Evolutionary conservation across 75 land plant species (phyloP), one percentile per base, ranked within the genome.

Genomic region (Cupressus sempervirens): DNA sequence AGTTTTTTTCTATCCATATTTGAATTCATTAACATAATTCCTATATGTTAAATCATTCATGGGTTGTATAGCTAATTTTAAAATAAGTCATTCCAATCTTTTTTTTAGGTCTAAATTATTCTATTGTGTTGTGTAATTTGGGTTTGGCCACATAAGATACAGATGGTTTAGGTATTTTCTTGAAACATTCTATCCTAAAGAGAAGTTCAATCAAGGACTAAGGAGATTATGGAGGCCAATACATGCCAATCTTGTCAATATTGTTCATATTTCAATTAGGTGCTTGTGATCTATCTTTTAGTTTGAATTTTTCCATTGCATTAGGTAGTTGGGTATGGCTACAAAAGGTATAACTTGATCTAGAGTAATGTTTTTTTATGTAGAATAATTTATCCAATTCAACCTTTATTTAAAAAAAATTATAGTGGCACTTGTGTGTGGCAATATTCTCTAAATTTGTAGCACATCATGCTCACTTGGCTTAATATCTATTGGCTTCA

Each of bases 171-270:
- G 32, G 35, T 32, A 30, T n/a, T 88, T 88, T 30, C 53, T 36
- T 48, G 88, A 83, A 23, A 48, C 82, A 13, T 88, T 46, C 41
- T 88, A 86, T 29, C 83, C 88, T 43, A 88, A 88, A 40, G 88
- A 88, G 50, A 88, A 88, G 56, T 88, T 88, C 38, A 3, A 40
- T 18, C 62, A 68, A n/a, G 88, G 40, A 38, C 40, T 38, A 1
- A 2, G 40, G 88, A 52, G 88, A 88, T 29, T 88, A 88, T 43
- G 80, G 87, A 85, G 87, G 87, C 74, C 12, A 15, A 72, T 72
- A 32, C 34, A 72, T 72, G 67, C n/a, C 67, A 62, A 62, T 9
- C 3, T 15, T 30, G 74, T 72, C 74, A 72, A 72, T 72, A 72
- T 72, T 32, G 74, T 72, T 72, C 36, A 32, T 72, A 14, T 72